Conservation (phyloP, 352 stramenopile genomes). For the Phytophthora rubi region DNA sequence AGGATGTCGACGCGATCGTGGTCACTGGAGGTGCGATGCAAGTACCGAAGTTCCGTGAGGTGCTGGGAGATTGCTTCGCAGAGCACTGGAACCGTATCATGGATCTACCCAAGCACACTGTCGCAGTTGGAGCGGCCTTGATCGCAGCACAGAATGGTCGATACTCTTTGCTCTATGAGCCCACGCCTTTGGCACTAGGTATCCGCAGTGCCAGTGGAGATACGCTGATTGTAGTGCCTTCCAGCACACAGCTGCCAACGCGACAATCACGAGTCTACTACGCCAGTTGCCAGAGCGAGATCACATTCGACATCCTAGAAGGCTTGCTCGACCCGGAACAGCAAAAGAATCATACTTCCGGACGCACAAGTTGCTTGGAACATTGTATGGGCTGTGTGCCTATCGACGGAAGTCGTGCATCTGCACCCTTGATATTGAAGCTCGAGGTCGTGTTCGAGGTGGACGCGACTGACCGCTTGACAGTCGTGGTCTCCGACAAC, state of each 20-base stretch:
- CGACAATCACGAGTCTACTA: constrained; percentile 43
- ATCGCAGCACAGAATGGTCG: constrained; percentile 7
- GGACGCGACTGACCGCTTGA: constrained; percentile 22
- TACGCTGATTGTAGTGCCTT: constrained; percentile 33
- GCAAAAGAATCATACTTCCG: constrained; percentile 3
- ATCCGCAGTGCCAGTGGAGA: constrained; percentile 43
- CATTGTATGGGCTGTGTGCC: constrained; percentile 35
- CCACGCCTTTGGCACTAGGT: constrained; percentile 37
- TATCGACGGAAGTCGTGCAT: constrained; percentile 33
- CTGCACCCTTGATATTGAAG: constrained; percentile 38
- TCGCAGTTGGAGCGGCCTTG: constrained; percentile 29
- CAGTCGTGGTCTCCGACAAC: constrained; percentile 32
- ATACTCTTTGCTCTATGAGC: constrained; percentile 23
- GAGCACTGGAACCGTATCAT: constrained; percentile 12
- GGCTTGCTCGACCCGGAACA: constrained; percentile 22
- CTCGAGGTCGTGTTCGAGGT: constrained; percentile 45
- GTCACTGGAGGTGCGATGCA: constrained; percentile 41
- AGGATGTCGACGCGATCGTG: constrained; percentile 39
- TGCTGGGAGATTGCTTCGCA: constrained; percentile 31
- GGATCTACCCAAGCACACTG: constrained; percentile 26
- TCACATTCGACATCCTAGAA: constrained; percentile 43
- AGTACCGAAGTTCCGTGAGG: constrained; percentile 32
- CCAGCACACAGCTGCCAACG: constrained; percentile 27
- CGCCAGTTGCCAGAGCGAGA: constrained; percentile 38
- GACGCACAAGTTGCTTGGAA: constrained; percentile 7